Evolutionary conservation across 1,284 basidiomycete species (phyloP).

Genomic region (Microbotryomycetes sp.): DNA sequence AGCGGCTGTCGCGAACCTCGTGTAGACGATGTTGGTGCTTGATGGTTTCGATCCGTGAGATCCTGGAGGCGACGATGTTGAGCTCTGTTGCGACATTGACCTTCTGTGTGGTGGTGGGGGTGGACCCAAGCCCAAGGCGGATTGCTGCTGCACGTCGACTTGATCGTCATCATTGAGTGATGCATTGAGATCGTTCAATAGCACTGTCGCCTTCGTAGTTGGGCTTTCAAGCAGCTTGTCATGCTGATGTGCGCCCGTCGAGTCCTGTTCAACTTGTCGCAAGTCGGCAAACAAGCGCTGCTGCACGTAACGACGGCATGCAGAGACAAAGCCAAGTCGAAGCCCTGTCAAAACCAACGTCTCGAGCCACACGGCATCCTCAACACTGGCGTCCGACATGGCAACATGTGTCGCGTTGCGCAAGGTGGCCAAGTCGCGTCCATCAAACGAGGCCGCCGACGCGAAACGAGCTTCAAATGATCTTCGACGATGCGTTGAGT

Average conservation of each 20-base stretch:
- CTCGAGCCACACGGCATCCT: background rate
- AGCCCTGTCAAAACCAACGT: background rate
- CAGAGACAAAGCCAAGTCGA: background rate
- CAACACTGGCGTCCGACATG: background rate
- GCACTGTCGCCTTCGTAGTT: background rate
- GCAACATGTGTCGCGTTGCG: background rate
- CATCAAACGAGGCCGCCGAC: too few relatives aligned
- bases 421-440: too few relatives aligned
- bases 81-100: constrained; percentile 12
- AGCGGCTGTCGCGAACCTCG: constrained; percentile 30
- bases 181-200: background rate
- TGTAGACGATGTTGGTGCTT: constrained; percentile 10
- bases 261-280: constrained; percentile 22
- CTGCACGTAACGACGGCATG: constrained; percentile 9
- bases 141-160: constrained; percentile 11
- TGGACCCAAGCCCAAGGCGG: constrained; percentile 1
- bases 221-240: background rate
- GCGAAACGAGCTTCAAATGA: too few relatives aligned
- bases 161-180: constrained; percentile 5
- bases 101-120: background rate
- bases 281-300: constrained; percentile 16
- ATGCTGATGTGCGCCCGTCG: background rate
- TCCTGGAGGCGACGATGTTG: constrained; percentile 4
- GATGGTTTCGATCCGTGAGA: background rate
- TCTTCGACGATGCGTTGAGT: too few relatives aligned